phyloP scores from a whole-genome alignment of 108 stramenopile genomes.

The Pseudonitzschia pungens region DNA sequence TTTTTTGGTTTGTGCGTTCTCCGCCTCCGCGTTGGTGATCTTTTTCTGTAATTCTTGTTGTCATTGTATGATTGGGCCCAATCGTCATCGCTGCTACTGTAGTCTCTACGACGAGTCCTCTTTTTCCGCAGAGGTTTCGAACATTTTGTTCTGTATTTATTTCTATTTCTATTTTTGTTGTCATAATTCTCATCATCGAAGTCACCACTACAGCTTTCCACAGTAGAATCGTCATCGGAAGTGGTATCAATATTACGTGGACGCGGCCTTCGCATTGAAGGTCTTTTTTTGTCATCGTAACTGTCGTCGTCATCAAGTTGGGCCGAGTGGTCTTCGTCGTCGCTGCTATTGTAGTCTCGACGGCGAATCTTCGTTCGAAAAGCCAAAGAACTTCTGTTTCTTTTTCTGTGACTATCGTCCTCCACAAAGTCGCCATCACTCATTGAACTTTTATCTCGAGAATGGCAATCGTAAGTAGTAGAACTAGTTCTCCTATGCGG shows the following conservation, averaged over 20 bases:
- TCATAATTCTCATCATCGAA: background rate
- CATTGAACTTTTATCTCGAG: background rate
- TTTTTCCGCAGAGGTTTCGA: background rate
- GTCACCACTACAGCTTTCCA: background rate
- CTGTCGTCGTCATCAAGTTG: background rate
- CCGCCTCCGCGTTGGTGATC: background rate
- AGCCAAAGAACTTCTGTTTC: constrained; percentile 1
- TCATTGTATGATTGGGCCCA: background rate
- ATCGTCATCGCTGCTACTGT: background rate
- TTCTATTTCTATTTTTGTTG: background rate
- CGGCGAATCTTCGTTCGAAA: background rate
- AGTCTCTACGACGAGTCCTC: background rate
- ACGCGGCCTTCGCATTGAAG: background rate
- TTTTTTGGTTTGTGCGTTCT: background rate
- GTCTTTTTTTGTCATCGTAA: background rate
- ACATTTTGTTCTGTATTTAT: constrained; percentile 4
- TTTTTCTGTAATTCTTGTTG: background rate
- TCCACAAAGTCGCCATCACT: background rate
- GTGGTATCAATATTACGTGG: background rate
- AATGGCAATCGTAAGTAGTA: background rate
- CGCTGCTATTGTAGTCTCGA: background rate
- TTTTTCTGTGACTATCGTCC: background rate
- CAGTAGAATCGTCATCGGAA: background rate
- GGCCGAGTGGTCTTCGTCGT: background rate
- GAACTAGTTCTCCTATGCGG: background rate